Evolutionary conservation across 2,329 filamentous ascomycete genomes (phyloP).

Genomic region (Curvularia lunata): DNA sequence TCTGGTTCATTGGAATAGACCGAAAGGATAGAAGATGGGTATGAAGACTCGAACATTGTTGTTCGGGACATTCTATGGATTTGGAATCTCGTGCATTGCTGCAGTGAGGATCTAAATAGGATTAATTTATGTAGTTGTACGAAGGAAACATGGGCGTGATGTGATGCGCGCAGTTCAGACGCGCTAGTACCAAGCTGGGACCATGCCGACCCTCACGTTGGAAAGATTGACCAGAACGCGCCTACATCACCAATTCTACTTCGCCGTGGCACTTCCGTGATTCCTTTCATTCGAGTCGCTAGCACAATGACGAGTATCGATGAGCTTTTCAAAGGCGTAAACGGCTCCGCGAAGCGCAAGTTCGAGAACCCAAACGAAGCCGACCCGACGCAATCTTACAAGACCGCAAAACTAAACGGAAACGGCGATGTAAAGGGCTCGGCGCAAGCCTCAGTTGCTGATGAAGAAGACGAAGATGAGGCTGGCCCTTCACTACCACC

Average conservation of each 20-base stretch:
- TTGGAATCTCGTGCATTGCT: neutral
- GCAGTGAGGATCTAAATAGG: neutral
- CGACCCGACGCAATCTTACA: constrained; percentile 65
- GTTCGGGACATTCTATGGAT: neutral
- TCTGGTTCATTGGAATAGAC: neutral
- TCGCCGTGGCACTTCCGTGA: neutral
- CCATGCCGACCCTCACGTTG: constrained; percentile 7
- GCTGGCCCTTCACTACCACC: constrained; percentile 62
- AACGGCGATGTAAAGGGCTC: constrained; percentile 59
- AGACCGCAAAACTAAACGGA: constrained; percentile 62
- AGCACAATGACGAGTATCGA: constrained; percentile 64
- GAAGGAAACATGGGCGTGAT: constrained; percentile 1
- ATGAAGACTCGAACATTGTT: neutral
- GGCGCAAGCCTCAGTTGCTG: constrained; percentile 56
- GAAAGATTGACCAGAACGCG: constrained; percentile 10
- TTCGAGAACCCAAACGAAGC: constrained; percentile 61
- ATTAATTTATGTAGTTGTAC: too few species aligned
- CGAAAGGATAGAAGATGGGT: neutral
- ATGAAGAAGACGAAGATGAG: constrained; percentile 53
- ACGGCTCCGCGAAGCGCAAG: constrained; percentile 63
- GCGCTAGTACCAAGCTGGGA: constrained; percentile 12
- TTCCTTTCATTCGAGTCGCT: neutral
- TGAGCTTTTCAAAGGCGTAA: constrained; percentile 67
- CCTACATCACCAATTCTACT: constrained; percentile 10
- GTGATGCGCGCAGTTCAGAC: constrained; percentile 5